Evolutionary conservation across 306 rosid species (phyloP).

Genomic region (Corylus avellana): DNA sequence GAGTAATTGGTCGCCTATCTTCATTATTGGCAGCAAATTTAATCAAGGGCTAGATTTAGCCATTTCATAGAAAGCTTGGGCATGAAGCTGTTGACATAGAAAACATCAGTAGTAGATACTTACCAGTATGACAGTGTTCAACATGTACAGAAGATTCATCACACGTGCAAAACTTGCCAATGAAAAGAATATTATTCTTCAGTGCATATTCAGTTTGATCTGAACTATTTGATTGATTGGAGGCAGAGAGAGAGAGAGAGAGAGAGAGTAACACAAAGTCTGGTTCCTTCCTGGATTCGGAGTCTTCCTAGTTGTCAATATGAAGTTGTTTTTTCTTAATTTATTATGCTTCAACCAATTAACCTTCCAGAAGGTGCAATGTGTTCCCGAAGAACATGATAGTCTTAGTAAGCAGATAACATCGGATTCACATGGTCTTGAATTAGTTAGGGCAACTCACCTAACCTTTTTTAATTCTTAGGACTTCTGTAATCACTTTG

Average conservation of each 20-base stretch:
- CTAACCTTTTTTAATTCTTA: too few species aligned
- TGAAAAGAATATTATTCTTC: neutral
- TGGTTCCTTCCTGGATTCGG: neutral
- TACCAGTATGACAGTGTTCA: neutral
- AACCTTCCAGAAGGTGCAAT: too few species aligned
- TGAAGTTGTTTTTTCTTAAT: too few species aligned
- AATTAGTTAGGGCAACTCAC: too few species aligned
- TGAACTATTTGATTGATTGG: neutral
- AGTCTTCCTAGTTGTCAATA: neutral
- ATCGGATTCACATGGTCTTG: too few species aligned
- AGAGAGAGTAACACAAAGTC: neutral
- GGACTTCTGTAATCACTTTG: too few species aligned
- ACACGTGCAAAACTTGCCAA: neutral
- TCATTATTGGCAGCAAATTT: neutral
- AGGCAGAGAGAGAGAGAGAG: neutral
- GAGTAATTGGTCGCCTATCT: conserved; percentile 21
- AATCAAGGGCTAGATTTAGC: neutral
- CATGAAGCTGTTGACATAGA: conserved; percentile 8
- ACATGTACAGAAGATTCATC: conserved; percentile 5
- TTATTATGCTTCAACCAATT: too few species aligned
- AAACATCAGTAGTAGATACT: neutral
- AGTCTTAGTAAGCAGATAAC: too few species aligned
- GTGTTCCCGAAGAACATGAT: too few species aligned
- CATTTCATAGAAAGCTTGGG: neutral
- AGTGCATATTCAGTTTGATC: neutral